phyloP scores from a whole-genome alignment of 108 stramenopile species.

The Seminavis robusta region DNA sequence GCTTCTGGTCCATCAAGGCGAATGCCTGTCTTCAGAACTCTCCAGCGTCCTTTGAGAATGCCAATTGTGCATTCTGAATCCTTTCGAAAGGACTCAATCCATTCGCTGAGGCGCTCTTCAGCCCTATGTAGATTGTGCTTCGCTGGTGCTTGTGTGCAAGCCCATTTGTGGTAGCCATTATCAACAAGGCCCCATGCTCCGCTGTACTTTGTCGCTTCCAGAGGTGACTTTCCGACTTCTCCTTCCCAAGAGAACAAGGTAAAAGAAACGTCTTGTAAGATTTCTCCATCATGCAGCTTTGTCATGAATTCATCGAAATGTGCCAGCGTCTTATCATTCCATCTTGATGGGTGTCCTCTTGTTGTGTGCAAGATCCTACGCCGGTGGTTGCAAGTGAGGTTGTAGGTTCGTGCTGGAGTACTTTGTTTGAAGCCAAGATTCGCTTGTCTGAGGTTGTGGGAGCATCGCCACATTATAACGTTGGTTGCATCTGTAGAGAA shows the following conservation, averaged over 20 bases:
- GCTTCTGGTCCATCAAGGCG: constrained; percentile 18
- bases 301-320: constrained; percentile 1
- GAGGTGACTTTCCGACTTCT: no score
- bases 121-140: no score
- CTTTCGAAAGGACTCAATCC: constrained; percentile 40
- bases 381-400: background rate
- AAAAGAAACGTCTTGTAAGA: no score
- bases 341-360: background rate
- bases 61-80: constrained; percentile 50
- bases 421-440: background rate
- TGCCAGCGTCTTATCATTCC: constrained; percentile 14
- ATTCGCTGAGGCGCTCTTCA: constrained; percentile 3
- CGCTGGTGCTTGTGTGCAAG: no score
- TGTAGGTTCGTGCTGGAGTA: background rate
- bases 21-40: constrained; percentile 17
- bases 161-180: constrained; percentile 37
- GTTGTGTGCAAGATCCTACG: constrained; percentile 1
- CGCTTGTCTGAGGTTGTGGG: no score
- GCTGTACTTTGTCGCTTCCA: no score
- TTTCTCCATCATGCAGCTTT: no score
- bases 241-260: no score
- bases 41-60: constrained; percentile 27
- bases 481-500: no score
- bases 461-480: no score
- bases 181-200: constrained; percentile 39